These are phyloP conservation scores for Oryza brachyantha DNA, from an alignment of 176 grass and related monocot species.

Conservation along the genomic window DNA sequence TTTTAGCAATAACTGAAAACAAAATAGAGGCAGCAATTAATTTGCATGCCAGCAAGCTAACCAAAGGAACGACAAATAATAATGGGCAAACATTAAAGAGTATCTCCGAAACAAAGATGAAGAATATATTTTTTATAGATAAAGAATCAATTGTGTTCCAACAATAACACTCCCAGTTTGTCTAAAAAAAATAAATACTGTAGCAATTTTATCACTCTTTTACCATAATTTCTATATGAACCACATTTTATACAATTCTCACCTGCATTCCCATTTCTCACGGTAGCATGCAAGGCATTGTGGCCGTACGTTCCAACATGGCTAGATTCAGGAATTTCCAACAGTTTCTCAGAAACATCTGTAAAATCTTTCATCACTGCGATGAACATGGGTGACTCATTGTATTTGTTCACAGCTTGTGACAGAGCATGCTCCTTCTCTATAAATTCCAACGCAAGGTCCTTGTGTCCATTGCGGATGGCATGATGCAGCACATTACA, in stretches of 20 bases:
- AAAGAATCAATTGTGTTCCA: too few relatives aligned
- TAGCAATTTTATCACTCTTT: too few relatives aligned
- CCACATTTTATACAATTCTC: too few relatives aligned
- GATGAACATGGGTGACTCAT: conserved; percentile 26
- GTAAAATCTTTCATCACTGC: conserved; percentile 7
- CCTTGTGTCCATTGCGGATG: neutral
- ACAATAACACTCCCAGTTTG: too few relatives aligned
- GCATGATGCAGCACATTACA: conserved; percentile 2
- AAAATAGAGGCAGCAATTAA: neutral
- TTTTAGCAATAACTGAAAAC: neutral
- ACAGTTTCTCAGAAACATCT: neutral
- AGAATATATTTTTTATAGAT: too few relatives aligned
- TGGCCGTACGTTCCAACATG: neutral
- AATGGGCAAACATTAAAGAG: too few relatives aligned
- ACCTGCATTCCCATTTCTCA: neutral
- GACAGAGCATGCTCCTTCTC: neutral
- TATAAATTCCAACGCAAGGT: neutral
- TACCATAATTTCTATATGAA: too few relatives aligned
- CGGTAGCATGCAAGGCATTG: conserved; percentile 25
- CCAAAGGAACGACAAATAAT: too few relatives aligned
- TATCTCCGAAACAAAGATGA: too few relatives aligned
- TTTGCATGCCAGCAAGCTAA: too few relatives aligned
- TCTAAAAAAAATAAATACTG: too few relatives aligned
- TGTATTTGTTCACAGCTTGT: neutral
- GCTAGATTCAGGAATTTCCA: neutral